Conservation (phyloP, 805 yeast genomes). For the Candida hispaniensis region DNA sequence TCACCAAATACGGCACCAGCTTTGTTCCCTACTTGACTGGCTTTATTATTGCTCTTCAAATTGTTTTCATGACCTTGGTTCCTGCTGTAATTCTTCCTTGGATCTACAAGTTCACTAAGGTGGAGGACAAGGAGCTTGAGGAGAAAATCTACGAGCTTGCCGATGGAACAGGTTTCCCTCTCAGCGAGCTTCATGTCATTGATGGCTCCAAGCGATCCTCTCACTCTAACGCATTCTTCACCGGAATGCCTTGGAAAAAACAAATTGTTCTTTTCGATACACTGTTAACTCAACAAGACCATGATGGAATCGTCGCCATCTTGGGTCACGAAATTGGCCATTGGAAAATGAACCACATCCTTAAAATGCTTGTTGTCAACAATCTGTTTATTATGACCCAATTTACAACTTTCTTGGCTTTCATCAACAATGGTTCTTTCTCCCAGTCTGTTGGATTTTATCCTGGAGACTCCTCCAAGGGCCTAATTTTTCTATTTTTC, state of each 20-base stretch:
- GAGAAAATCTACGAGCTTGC: slow-evolving; percentile 74
- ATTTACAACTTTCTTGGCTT: slow-evolving; percentile 67
- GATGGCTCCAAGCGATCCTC: slow-evolving; percentile 97
- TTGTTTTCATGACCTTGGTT: slow-evolving; percentile 60
- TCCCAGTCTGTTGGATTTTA: slow-evolving; percentile 70
- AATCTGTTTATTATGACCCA: slow-evolving; percentile 55
- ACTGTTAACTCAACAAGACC: slow-evolving; percentile 65
- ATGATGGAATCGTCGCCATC: slow-evolving; percentile 80
- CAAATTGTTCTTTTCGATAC: slow-evolving; percentile 93
- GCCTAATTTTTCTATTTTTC: slow-evolving; percentile 65
- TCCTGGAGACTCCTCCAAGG: slow-evolving; percentile 34
- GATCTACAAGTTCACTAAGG: slow-evolving; percentile 83
- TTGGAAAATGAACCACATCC: slow-evolving; percentile 84
- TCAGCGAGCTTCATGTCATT: slow-evolving; percentile 72
- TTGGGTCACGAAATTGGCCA: slow-evolving; percentile 99
- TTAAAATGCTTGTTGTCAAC: slow-evolving; percentile 56
- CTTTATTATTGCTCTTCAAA: slow-evolving; percentile 59
- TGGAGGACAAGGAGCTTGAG: slow-evolving; percentile 83
- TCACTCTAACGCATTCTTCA: slow-evolving; percentile 93
- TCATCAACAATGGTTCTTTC: slow-evolving; percentile 68
- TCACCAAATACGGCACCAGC: slow-evolving; percentile 65
- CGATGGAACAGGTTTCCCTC: slow-evolving; percentile 65
- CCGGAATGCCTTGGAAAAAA: slow-evolving; percentile 94
- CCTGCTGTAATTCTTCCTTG: slow-evolving; percentile 87
- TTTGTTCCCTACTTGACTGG: slow-evolving; percentile 74